Evolutionary conservation across 495 filamentous ascomycete genomes (phyloP), one percentile per base, ranked within the genome.

Genomic region (Margaritispora aquatica): DNA sequence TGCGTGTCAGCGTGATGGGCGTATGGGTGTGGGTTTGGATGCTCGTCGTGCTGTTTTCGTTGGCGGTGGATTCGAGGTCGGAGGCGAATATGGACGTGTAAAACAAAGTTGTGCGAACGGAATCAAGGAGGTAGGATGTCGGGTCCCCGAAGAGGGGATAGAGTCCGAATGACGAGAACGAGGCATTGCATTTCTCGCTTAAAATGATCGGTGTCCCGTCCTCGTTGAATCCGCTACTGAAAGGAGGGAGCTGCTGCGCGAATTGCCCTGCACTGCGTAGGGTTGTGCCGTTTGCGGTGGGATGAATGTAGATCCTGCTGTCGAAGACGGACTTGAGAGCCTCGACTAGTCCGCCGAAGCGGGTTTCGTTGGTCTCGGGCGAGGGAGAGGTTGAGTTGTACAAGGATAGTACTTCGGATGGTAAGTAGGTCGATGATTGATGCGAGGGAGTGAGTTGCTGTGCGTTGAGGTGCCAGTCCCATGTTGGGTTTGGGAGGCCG

Each of bases 1-100:
- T 54, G 26, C 26, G 15, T 15, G 15, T n/a, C 1, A 54, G 2
- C 13, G 41, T 4, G 3, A 21, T 31, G 1, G 3, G 1, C 1
- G 31, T 38, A 19, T 24, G 19, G 29, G 27, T 22, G 52, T 21
- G 15, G 15, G 19, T 21, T 21, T 54, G 52, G 10, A 1, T 2
- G 22, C n/a, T n/a, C n/a, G n/a, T n/a, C n/a, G 27, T 2, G 19
- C 1, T 31, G 27, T 31, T 2, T n/a, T 54, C 52, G 1, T 19
- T 1, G 8, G 38, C 52, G 27, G 52, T n/a, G 2, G 29, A n/a
- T n/a, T 54, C 52, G 1, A 21, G 10, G 8, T 54, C 52, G 27
- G 52, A 15, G 2, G 29, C 52, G 31, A 38, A 54, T 7, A 54
- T 41, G 1, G 52, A 54, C 7, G 52, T 54, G 31, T 54, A 54